phyloP scores from a whole-genome alignment of 106 monocot genomes.

The Triglochin maritima region DNA sequence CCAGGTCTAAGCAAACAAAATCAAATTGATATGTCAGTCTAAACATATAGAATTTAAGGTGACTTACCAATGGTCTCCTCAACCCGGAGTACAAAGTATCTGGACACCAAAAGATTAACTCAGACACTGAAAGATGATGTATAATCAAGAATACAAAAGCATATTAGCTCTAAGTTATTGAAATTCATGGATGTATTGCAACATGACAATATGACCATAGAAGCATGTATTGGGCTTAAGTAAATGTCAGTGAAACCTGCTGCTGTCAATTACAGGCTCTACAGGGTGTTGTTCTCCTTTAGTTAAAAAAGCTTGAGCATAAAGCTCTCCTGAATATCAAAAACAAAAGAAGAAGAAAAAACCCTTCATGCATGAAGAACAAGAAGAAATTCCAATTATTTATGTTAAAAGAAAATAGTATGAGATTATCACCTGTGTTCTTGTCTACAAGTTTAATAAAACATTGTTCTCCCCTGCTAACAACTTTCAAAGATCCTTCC shows the following conservation, averaged over 20 bases:
- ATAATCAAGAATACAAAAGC: not conserved
- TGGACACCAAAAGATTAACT: slow-evolving; percentile 27
- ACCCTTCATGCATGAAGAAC: not conserved
- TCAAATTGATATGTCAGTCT: no score
- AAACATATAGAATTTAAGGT: not conserved
- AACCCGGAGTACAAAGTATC: slow-evolving; percentile 94
- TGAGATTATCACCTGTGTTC: slow-evolving; percentile 42
- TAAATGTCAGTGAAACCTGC: slow-evolving; percentile 39
- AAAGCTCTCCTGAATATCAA: slow-evolving; percentile 66
- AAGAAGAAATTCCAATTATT: not conserved
- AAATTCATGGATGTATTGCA: not conserved
- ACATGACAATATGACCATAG: not conserved
- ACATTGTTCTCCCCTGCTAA: slow-evolving; percentile 92
- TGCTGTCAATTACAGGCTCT: slow-evolving; percentile 94
- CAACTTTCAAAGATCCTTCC: slow-evolving; percentile 84
- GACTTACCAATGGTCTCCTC: slow-evolving; percentile 84
- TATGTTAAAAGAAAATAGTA: not conserved
- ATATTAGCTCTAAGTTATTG: not conserved
- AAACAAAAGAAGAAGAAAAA: not conserved
- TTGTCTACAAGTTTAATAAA: slow-evolving; percentile 86
- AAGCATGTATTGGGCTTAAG: not conserved
- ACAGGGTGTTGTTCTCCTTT: slow-evolving; percentile 89
- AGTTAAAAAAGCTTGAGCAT: slow-evolving; percentile 90
- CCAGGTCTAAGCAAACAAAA: no score
- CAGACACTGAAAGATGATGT: not conserved